Evolutionary conservation across 108 stramenopile genomes (phyloP), one percentile per base, ranked within the genome.

Genomic region (Discostella pseudostelligera): DNA sequence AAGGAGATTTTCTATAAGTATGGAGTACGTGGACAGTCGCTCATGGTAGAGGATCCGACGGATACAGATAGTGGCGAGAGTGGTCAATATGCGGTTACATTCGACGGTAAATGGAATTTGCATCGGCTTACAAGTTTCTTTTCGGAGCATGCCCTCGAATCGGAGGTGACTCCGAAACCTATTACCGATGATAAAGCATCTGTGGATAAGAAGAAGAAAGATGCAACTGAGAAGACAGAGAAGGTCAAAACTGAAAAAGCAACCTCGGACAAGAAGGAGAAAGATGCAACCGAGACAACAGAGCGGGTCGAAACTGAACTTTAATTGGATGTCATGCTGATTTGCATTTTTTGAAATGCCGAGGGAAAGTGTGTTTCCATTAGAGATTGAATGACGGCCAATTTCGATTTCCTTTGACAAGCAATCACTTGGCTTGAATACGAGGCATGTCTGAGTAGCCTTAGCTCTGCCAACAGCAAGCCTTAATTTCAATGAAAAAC

Each of bases 51-150:
- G 37, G 66, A 50, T 39, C 76, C 72, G 0, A 21, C 2, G 13
- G 17, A 19, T 12, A 42, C 39, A 37, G 10, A 57, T 46, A 35
- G 16, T 20, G 43, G 44, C 36, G 29, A 56, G 49, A 22, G 36
- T 46, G 51, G 51, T 10, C 46, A 36, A 39, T 17, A 37, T 32
- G 54, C 25, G 17, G 51, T 74, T 66, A 43, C 57, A 0, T 74
- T 66, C 28, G 79, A 80, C 55, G 81, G 79, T 24, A 84, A 74
- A 56, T 78, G 62, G 43, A 70, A 60, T 12, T 36, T 74, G 7
- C 72, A 81, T 21, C 76, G 82, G 54, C 67, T 87, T 35, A 62
- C 80, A 28, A 56, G 51, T 36, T 87, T 87, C 70, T 82, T 87
- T 56, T 35, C 56, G 9, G 53, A 81, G 37, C 76, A 84, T 61